Evolutionary conservation across 2,329 filamentous ascomycete species (phyloP), one percentile per base, ranked within the genome.

Genomic region (Purpureocillium takamizusanense): DNA sequence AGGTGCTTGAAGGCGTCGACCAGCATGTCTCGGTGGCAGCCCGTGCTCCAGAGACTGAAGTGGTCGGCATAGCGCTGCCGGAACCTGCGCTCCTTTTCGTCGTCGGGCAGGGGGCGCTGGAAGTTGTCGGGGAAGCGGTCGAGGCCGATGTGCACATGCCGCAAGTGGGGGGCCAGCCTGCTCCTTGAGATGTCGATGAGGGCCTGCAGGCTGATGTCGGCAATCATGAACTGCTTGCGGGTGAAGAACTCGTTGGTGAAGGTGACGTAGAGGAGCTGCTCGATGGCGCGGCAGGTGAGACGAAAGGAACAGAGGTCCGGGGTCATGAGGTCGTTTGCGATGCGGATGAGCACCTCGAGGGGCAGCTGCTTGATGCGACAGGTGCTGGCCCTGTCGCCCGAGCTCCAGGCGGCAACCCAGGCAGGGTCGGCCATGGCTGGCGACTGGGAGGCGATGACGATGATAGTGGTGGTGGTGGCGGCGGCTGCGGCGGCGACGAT

Each of bases 221-320:
- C 70, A 38, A 81, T 51, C 72, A 81, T 78, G 56, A 83, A 84
- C 50, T 83, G 78, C 49, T 72, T 75, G 53, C 76, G 77, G 36
- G 61, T 65, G 57, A 85, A 84, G 62, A 80, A 84, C 45, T 81
- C 77, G 17, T 61, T 61, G 21, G 70, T 63, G 47, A 83, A 83
- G 27, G 62, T 63, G 35, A 67, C 61, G 54, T 75, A 74, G 11
- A 81, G 60, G 2, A 63, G 59, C 15, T 57, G 56, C 51, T 83
- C 77, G 11, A 78, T 51, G 14, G 62, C 53, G 39, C 69, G 74
- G 60, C 76, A 80, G 3, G 66, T 66, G 13, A 69, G 57, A 7
- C 80, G 76, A 7, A 83, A 52, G 11, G 57, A 53, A 41, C 70
- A 64, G 14, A 81, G 66, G 7, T 82, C 77, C 0, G 55, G 38